Conservation (phyloP, 2,329 filamentous ascomycete species). For the Alternaria gaisen region DNA sequence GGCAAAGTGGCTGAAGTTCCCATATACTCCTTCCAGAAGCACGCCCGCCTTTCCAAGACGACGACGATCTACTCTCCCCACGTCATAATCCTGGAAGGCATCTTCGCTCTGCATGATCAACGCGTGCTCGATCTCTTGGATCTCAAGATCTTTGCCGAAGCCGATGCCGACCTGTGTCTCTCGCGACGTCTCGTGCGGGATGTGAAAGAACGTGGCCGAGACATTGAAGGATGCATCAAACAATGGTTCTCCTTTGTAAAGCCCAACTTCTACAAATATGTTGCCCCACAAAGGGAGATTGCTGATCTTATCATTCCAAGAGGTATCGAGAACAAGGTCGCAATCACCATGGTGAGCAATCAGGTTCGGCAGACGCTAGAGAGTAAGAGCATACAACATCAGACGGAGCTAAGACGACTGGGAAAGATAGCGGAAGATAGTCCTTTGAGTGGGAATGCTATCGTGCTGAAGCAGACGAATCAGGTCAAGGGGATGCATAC, state of each 20-base stretch:
- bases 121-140: conserved; percentile 87
- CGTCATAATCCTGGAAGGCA: conserved; percentile 93
- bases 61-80: conserved; percentile 95
- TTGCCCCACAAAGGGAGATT: conserved; percentile 88
- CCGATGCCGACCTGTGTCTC: conserved; percentile 91
- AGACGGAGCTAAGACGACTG: conserved; percentile 78
- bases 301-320: conserved; percentile 96
- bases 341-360: conserved; percentile 93
- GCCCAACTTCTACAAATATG: conserved; percentile 93
- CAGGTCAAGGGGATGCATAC: conserved; percentile 91
- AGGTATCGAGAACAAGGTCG: conserved; percentile 92
- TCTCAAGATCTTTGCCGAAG: conserved; percentile 97
- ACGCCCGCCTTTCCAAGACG: conserved; percentile 79
- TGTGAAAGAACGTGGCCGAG: conserved; percentile 85
- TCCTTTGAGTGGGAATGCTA: conserved; percentile 77
- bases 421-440: conserved; percentile 76
- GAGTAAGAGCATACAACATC: conserved; percentile 85
- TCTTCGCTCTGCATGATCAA: conserved; percentile 90
- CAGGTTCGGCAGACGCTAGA: conserved; percentile 88
- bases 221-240: conserved; percentile 95
- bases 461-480: conserved; percentile 76
- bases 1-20: conserved; percentile 91
- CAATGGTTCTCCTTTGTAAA: conserved; percentile 98
- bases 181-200: conserved; percentile 77
- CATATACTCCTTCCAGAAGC: conserved; percentile 93